Evolutionary conservation across 805 yeast genomes (phyloP).

Genomic region (Candida tallmaniae): DNA sequence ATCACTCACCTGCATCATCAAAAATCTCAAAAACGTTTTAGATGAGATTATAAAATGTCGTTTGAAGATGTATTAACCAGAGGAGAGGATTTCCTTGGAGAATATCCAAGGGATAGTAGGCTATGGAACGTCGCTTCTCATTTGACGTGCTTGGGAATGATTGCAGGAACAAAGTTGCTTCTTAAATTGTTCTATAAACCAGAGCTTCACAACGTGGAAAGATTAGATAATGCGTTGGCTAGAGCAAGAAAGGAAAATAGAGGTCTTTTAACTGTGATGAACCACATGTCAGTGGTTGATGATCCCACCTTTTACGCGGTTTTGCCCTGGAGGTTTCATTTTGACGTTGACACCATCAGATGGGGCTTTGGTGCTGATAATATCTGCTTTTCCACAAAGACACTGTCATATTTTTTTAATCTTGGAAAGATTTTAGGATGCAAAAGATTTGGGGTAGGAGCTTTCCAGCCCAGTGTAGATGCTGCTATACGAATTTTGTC

Average conservation of each 20-base stretch:
- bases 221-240: constrained; percentile 59
- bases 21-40: constrained; percentile 1
- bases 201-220: constrained; percentile 54
- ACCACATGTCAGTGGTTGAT: constrained; percentile 88
- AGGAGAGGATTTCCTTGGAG: constrained; percentile 66
- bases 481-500: constrained; percentile 77
- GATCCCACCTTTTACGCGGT: constrained; percentile 91
- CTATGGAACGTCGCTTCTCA: constrained; percentile 70
- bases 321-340: constrained; percentile 66
- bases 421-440: constrained; percentile 87
- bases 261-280: constrained; percentile 81
- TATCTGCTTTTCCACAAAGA: constrained; percentile 66
- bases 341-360: constrained; percentile 62
- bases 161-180: constrained; percentile 58
- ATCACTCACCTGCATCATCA: too few species aligned
- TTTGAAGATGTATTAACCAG: constrained; percentile 61
- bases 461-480: constrained; percentile 86
- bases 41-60: constrained; percentile 45
- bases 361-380: constrained; percentile 96
- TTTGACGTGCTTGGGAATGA: constrained; percentile 62
- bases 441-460: constrained; percentile 86
- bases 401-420: constrained; percentile 62
- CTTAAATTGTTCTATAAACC: constrained; percentile 63
- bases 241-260: constrained; percentile 64
- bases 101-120: constrained; percentile 54